These are phyloP conservation scores for Fagopyrum esculentum DNA, from an alignment of 148 eudicot species.

Conservation along the genomic window DNA sequence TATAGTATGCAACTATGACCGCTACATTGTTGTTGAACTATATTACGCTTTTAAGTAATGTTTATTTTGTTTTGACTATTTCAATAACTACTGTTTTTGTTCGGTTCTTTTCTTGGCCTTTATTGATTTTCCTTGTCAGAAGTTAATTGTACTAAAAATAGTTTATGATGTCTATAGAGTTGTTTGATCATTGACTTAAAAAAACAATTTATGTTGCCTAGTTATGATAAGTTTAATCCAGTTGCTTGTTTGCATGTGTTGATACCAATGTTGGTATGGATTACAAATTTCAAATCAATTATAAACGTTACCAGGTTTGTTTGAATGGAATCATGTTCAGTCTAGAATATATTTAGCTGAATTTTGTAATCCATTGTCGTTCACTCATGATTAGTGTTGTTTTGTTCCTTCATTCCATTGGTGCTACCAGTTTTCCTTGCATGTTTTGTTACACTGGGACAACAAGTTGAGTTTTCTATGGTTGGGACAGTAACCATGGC, in stretches of 20 bases:
- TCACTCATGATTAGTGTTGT: background rate
- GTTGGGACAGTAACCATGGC: constrained; percentile 42
- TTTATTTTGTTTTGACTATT: no score
- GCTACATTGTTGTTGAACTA: no score
- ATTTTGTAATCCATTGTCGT: background rate
- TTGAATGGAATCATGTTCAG: background rate
- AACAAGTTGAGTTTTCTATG: constrained; percentile 19
- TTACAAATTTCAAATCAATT: background rate
- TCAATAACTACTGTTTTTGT: background rate
- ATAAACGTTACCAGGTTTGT: background rate
- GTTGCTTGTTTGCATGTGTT: constrained; percentile 1
- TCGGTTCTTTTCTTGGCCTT: background rate
- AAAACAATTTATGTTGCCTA: background rate
- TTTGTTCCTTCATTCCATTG: background rate
- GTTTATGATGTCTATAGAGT: background rate
- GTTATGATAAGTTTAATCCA: background rate
- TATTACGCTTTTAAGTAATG: no score
- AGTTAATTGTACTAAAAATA: background rate
- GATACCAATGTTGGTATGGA: background rate
- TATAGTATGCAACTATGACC: no score
- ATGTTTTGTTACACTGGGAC: constrained; percentile 22
- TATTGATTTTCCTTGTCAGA: background rate
- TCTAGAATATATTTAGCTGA: constrained; percentile 1
- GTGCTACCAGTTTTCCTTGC: background rate
- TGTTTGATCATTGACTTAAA: background rate